Evolutionary conservation across 495 filamentous ascomycete genomes (phyloP), one percentile per base, ranked within the genome.

Genomic region (Darksidea phi): DNA sequence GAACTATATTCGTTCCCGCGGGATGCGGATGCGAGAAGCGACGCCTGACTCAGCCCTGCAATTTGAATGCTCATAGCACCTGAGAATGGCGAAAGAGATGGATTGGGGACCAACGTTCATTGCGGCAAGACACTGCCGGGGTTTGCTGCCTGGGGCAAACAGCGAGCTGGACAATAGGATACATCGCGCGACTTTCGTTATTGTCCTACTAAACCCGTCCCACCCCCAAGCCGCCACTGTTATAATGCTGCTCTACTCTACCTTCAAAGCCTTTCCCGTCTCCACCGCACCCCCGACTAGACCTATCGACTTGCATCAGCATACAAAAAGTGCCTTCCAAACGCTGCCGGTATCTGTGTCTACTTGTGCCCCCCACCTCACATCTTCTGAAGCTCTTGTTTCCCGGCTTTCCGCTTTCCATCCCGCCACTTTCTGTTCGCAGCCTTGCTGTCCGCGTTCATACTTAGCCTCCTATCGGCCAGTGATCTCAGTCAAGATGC

Each of bases 1-100:
- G 41, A 54, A 21, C 36, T 43, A 54, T 25, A 43, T 24, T 15
- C 21, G 52, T 54, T 43, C 52, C 52, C 21, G 52, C 52, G 38
- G 52, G 52, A 54, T 54, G 32, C 32, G 23, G 36, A 42, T 12
- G 13, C 11, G 46, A 48, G 7, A 28, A 17, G 28, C 21, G 49
- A n/a, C 6, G n/a, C n/a, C 6, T 28, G 48, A 7, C 21, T 18
- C 48, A 7, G 36, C 28, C 4, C 26, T 53, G 41, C 41, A 15
- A 43, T 43, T n/a, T 20, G 41, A 13, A 4, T 43, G 13, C 41
- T 20, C 4, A 20, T 13, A n/a, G 13, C 5, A 43, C 41, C 3
- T 20, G 41, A 15, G 41, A 20, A n/a, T 15, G 41, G 41, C 41
- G 41, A 20, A 43, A 15, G 5, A 43, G 13, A 6, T 10, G 41